Percentiles rank a stretch among this genome's conserved stretches.
Conservation (phyloP, 176 grass and related monocot genomes). For the Cocos nucifera region DNA sequence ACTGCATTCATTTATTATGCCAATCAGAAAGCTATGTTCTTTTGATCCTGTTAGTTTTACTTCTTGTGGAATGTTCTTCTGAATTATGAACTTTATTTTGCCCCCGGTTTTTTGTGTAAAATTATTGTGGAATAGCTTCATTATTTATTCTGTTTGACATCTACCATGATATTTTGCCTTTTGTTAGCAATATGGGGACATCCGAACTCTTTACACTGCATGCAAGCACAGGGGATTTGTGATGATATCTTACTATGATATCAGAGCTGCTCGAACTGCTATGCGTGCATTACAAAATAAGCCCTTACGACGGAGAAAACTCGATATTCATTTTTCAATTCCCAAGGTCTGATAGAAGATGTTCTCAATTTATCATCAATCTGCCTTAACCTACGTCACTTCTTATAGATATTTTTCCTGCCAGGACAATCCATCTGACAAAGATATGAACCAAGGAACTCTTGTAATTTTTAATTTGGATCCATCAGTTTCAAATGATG, state of each 20-base stretch:
- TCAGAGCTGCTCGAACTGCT: conserved; percentile 42
- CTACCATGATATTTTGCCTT: not conserved
- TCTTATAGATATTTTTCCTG: too few species aligned
- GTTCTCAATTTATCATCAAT: not conserved
- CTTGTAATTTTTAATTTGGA: conserved; percentile 63
- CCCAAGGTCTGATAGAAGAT: conserved; percentile 32
- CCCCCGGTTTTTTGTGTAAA: too few species aligned
- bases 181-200: conserved; percentile 41
- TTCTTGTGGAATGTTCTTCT: too few species aligned
- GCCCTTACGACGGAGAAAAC: conserved; percentile 37
- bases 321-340: conserved; percentile 56
- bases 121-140: too few species aligned
- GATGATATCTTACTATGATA: conserved; percentile 61
- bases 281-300: conserved; percentile 42
- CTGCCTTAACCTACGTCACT: too few species aligned
- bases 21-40: too few species aligned
- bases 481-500: conserved; percentile 48
- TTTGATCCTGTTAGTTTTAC: too few species aligned
- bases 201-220: conserved; percentile 45
- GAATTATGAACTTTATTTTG: too few species aligned
- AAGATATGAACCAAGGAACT: conserved; percentile 61
- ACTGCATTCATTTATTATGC: too few species aligned
- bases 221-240: conserved; percentile 45
- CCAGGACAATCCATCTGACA: conserved; percentile 51
- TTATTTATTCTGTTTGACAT: too few species aligned